Conservation (phyloP, 139 green algal genomes). For the Volvox africanus region DNA sequence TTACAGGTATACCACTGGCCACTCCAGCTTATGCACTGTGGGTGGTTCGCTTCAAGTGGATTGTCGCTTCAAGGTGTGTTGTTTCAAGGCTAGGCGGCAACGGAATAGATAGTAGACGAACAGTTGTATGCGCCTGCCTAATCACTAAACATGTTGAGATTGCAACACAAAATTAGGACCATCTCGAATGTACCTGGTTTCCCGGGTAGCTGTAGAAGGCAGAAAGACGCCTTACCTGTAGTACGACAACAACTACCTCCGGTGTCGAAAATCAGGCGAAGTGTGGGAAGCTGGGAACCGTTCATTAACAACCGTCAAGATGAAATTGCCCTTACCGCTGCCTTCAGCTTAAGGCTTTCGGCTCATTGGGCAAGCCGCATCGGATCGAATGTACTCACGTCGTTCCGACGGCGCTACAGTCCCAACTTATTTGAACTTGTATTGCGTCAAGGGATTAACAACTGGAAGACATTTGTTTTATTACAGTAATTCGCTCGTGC, state of each 20-base stretch:
- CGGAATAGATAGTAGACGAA: constrained; percentile 15
- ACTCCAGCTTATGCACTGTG: not conserved
- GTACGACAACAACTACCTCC: not conserved
- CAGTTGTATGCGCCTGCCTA: not conserved
- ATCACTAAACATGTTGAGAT: not conserved
- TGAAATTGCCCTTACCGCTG: too few species aligned
- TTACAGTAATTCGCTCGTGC: too few species aligned
- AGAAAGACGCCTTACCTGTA: not conserved
- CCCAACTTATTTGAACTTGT: too few species aligned
- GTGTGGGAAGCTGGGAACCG: too few species aligned
- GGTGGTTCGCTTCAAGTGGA: not conserved
- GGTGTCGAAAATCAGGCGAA: too few species aligned
- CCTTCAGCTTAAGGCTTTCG: too few species aligned
- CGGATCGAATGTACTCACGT: too few species aligned
- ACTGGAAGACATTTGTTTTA: too few species aligned
- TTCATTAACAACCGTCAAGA: too few species aligned
- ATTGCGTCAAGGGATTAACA: too few species aligned
- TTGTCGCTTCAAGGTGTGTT: constrained; percentile 9
- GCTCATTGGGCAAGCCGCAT: too few species aligned
- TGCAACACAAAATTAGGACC: not conserved
- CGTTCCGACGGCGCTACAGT: too few species aligned
- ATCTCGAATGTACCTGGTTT: not conserved
- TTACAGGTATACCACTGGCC: not conserved
- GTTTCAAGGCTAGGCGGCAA: not conserved
- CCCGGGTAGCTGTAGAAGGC: not conserved